These are phyloP conservation scores for Phytophthora kernoviae DNA, from an alignment of 352 stramenopile species.

Conservation along the genomic window DNA sequence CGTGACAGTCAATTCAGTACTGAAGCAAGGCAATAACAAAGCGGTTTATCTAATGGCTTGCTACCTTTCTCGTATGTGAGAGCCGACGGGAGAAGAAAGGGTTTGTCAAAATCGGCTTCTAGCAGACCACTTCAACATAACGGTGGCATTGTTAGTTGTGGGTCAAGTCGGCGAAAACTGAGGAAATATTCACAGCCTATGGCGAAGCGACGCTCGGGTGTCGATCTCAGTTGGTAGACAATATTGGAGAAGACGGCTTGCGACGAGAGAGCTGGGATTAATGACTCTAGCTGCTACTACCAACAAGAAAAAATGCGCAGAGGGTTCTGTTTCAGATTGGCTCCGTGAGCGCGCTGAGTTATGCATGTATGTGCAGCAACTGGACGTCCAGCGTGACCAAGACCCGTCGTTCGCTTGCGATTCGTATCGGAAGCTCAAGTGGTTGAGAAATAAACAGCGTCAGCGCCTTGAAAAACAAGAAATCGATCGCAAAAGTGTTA, in stretches of 20 bases:
- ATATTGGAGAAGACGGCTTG: conserved; percentile 1
- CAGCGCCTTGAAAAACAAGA: conserved; percentile 24
- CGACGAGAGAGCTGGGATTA: conserved; percentile 15
- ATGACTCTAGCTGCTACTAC: conserved; percentile 1
- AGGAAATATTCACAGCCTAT: no score
- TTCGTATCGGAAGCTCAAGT: conserved; percentile 55
- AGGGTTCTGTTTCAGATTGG: conserved; percentile 26
- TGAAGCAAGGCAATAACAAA: conserved; percentile 5
- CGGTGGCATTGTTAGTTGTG: conserved; percentile 20
- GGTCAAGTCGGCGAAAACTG: no score
- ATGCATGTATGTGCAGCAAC: conserved; percentile 47
- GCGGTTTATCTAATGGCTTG: conserved; percentile 5
- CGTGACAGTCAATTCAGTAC: conserved; percentile 22
- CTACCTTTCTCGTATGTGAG: conserved; percentile 31
- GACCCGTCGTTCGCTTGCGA: conserved; percentile 24
- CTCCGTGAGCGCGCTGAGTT: conserved; percentile 45
- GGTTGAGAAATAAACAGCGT: conserved; percentile 40
- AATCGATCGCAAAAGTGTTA: not conserved
- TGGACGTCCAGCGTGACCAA: conserved; percentile 26
- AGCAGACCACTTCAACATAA: conserved; percentile 15
- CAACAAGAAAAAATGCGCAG: conserved; percentile 1
- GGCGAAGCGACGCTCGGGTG: conserved; percentile 28
- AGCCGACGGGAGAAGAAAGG: conserved; percentile 20
- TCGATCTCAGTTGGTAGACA: conserved; percentile 1
- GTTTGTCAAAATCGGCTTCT: conserved; percentile 22